Evolutionary conservation across 768 basidiomycete species (phyloP), one percentile per base, ranked within the genome.

Genomic region (Tulasnella calospora): DNA sequence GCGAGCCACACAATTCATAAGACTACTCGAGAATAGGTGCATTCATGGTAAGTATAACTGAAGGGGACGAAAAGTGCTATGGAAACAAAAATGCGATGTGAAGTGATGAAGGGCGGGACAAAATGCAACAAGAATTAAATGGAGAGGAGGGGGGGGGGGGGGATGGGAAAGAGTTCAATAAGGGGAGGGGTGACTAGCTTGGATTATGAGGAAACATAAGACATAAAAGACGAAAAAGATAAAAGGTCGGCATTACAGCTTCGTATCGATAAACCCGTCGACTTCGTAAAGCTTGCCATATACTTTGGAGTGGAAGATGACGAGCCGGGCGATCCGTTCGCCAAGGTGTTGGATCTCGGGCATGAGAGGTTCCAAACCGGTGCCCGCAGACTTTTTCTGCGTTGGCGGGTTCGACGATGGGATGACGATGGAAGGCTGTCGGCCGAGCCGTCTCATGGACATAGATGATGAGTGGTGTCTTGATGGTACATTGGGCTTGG

Each of bases 211-310:
- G 13, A 51, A 51, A 23, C 51, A 51, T 51, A 51, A 51, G 23
- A n/a, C 51, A n/a, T 23, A 51, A 44, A 15, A 3, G 44, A 44
- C 44, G 44, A 44, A 51, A 51, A n/a, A n/a, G 9, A 8, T 10
- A 51, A 10, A 51, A 6, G 51, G 4, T 51, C 51, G 51, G 51
- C 51, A 35, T 41, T 71, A 83, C 82, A 90, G 86, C 27, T 44
- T 38, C 17, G 74, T 44, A 57, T 77, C 76, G n/a, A 88, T 84
- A 82, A 91, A 90, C 57, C 88, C 89, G 79, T 90, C 88, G 81
- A 89, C 88, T 84, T 92, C 90, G 84, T 95, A 95, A 77, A 94
- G 83, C n/a, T 89, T 88, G 47, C 92, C 86, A 83, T 93, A 94
- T 74, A 92, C 90, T 80, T 90, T 89, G 74, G 93, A 86, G 83